Base-by-base conservation (phyloP, 495 filamentous ascomycete genomes). In the Pyrenula massariospora region DNA sequence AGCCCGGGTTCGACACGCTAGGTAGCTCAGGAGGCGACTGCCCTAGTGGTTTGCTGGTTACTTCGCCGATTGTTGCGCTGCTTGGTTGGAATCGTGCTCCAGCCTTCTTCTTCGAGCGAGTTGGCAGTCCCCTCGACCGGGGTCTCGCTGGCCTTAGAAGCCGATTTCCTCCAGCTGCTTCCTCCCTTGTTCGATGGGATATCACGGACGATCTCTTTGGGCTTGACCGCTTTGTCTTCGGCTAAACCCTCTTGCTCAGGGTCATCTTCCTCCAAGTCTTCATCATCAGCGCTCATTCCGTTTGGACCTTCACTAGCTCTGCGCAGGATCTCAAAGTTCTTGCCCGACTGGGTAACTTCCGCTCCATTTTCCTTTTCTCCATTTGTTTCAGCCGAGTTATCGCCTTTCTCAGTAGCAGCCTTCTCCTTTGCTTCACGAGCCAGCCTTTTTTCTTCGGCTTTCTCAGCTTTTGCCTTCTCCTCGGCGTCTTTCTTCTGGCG, bases 401-500 rank as follows among this genome's bases (percentile, higher is more conserved):
- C 73, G n/a, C 70, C 67, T 54, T 70, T 75, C 63, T 80, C 75
- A n/a, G 73, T 66, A 56, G 75, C 77, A n/a, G 66, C 66, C 58
- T 81, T 78, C 24, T 81, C 76, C 52, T 82, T 80, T 22, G 75
- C 70, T 25, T 81, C 76, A 56, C 61, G 59, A 53, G 62, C 62
- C 8, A 42, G 31, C 48, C 62, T 65, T 59, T 73, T 72, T 57
- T 75, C 77, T 47, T 69, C 67, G 48, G 74, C 75, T 66, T 81
- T 84, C 55, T 93, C 89, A 57, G 86, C 81, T 66, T 84, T 86
- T 21, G 81, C 84, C 71, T 92, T 94, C 50, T 95, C 89, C 2
- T 96, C 92, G 0, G 83, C 82, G 55, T 96, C 92, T 68, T 86
- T 88, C 79, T 90, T 95, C 62, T 88, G 84, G 59, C 83, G 84